Conservation (phyloP, 2,329 filamentous ascomycete genomes). For the Stagonosporopsis cucurbitacearum region DNA sequence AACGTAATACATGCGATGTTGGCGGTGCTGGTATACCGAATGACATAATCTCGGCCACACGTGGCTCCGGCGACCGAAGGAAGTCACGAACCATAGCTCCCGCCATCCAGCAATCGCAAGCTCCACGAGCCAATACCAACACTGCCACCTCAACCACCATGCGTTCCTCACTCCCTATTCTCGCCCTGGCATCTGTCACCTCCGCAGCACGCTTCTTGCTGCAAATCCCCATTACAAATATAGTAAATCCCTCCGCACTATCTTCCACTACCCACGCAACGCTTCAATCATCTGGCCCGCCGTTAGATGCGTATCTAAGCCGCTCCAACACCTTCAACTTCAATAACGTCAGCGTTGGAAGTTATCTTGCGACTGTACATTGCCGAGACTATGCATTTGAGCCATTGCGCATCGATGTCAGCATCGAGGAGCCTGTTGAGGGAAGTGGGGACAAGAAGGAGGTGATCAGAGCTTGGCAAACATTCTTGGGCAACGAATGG, state of each 20-base stretch:
- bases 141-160: slow-evolving; percentile 24
- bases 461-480: slow-evolving; percentile 76
- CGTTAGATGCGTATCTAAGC: slow-evolving; percentile 68
- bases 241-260: slow-evolving; percentile 56
- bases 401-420: slow-evolving; percentile 80
- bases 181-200: slow-evolving; percentile 51
- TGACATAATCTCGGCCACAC: slow-evolving; percentile 6
- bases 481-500: slow-evolving; percentile 89
- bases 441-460: slow-evolving; percentile 41
- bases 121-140: slow-evolving; percentile 11
- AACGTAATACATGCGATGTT: no score
- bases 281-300: slow-evolving; percentile 63
- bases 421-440: slow-evolving; percentile 35
- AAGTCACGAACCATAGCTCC: slow-evolving; percentile 14
- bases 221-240: slow-evolving; percentile 56
- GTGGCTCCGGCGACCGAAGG: slow-evolving; percentile 10
- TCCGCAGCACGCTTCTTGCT: slow-evolving; percentile 58
- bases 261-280: slow-evolving; percentile 68
- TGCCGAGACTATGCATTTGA: slow-evolving; percentile 76
- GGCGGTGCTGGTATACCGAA: neutral
- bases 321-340: slow-evolving; percentile 77
- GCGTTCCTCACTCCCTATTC: slow-evolving; percentile 44
- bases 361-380: slow-evolving; percentile 84
- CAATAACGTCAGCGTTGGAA: slow-evolving; percentile 70
- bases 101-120: slow-evolving; percentile 2